These are phyloP conservation scores for Candida smagusa DNA, from an alignment of 1,139 yeast genomes.

Conservation along the genomic window DNA sequence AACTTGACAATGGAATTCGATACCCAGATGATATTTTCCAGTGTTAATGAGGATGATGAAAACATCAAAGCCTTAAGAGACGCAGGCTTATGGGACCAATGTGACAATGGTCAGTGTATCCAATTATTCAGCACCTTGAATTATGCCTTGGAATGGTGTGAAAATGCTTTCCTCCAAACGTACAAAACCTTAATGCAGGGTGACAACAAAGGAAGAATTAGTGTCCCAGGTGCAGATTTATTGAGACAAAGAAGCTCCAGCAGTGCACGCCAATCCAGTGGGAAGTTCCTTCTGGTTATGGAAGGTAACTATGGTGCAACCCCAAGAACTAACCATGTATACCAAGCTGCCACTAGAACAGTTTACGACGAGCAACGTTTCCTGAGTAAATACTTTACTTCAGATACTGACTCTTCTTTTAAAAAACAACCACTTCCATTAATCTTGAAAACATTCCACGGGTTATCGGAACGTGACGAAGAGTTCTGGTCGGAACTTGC, in stretches of 20 bases:
- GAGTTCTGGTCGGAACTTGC: constrained; percentile 62
- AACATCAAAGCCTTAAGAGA: constrained; percentile 64
- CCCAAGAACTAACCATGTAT: constrained; percentile 61
- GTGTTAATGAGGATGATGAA: constrained; percentile 62
- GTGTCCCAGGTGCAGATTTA: constrained; percentile 11
- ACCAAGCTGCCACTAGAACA: constrained; percentile 59
- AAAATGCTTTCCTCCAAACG: constrained; percentile 76
- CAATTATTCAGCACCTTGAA: constrained; percentile 74
- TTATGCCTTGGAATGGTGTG: constrained; percentile 95
- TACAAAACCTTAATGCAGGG: constrained; percentile 40
- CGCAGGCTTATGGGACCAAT: constrained; percentile 64
- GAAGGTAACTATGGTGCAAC: constrained; percentile 40
- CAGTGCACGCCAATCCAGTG: constrained; percentile 6
- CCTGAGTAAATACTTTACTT: constrained; percentile 27
- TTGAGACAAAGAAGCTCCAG: constrained; percentile 11
- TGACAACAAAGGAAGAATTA: constrained; percentile 15
- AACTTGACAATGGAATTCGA: constrained; percentile 68
- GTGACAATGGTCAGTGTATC: constrained; percentile 38
- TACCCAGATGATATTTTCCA: constrained; percentile 73
- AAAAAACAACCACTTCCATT: constrained; percentile 65
- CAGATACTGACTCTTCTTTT: constrained; percentile 26
- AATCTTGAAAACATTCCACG: constrained; percentile 67
- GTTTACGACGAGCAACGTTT: constrained; percentile 41
- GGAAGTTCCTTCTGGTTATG: constrained; percentile 2
- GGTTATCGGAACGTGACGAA: constrained; percentile 57